Percentiles rank a stretch among this genome's conserved stretches.
Evolutionary conservation across 306 rosid genomes (phyloP).

Genomic region (Hippophae gyantsensis): DNA sequence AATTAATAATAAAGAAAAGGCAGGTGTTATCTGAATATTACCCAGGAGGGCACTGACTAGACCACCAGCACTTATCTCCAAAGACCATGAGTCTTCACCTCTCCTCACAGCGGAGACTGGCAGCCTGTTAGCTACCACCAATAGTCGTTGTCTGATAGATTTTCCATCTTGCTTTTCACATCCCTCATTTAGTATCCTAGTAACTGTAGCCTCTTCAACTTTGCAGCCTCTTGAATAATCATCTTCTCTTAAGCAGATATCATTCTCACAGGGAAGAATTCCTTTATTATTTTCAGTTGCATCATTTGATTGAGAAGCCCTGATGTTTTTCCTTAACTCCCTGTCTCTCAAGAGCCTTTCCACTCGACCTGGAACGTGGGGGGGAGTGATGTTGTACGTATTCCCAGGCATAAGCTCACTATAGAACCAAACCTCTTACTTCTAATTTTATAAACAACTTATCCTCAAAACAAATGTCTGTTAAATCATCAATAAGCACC

Average conservation of each 20-base stretch:
- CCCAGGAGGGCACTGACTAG: conserved; percentile 79
- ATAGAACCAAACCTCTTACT: conserved; percentile 35
- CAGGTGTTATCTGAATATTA: conserved; percentile 12
- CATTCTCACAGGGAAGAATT: conserved; percentile 40
- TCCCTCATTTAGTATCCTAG: conserved; percentile 30
- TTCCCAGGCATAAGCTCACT: conserved; percentile 70
- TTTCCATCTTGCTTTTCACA: conserved; percentile 32
- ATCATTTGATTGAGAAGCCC: conserved; percentile 39
- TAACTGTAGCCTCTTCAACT: conserved; percentile 34
- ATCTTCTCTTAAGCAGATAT: conserved; percentile 38
- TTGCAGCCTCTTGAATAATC: conserved; percentile 29
- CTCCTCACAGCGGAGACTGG: conserved; percentile 81
- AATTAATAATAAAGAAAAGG: not conserved
- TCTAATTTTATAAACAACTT: conserved; percentile 24
- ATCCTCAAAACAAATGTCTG: conserved; percentile 21
- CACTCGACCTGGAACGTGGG: conserved; percentile 37
- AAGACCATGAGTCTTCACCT: conserved; percentile 79
- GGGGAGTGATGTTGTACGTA: conserved; percentile 41
- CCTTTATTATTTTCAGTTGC: conserved; percentile 35
- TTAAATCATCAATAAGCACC: conserved; percentile 8
- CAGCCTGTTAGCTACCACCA: conserved; percentile 89
- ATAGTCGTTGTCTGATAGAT: conserved; percentile 51
- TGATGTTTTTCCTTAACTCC: conserved; percentile 43
- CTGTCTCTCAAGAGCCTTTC: conserved; percentile 62
- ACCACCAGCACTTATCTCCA: conserved; percentile 88